Base-by-base conservation (phyloP, 2,329 filamentous ascomycete species). In the Cytospora schulzeri region DNA sequence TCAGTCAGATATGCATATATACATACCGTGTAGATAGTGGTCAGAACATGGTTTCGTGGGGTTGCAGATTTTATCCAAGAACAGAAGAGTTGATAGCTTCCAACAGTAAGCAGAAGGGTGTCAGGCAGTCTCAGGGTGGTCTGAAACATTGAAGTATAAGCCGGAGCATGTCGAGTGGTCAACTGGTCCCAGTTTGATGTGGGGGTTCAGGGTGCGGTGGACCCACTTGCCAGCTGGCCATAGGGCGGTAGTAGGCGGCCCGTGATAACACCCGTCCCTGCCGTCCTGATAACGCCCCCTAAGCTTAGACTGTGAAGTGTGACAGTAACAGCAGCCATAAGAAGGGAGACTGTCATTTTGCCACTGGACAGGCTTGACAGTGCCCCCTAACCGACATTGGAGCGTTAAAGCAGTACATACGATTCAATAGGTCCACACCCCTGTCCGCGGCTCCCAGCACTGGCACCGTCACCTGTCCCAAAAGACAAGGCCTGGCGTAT, bases 261-360 rank as follows among this genome's bases (percentile, higher is more conserved):
- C 19, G 38, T 35, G 58, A 61, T 61, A 55, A 55, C 51, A 33
- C 33, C 33, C 58, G 50, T 52, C 31, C 57, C 31, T 33, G 14
- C 22, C 33, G 33, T 35, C 45, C 29, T 33, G 50, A 60, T 60
- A 53, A 41, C 52, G 50, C 35, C 45, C 31, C 57, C 28, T 26
- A 33, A 53, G 57, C 24, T 52, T 29, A 52, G 28, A 26, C n/a
- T 15, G 4, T 2, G 3, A 41, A 2, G 38, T 41, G n/a, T 7
- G 17, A n/a, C 38, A n/a, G 38, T n/a, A 41, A 41, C 38, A n/a
- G 38, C 5, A 4, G 2, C 15, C 19, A n/a, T 12, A 15, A 12
- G 2, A n/a, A 19, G n/a, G 38, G 3, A 31, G 4, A 31, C 29
- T 31, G 29, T 9, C 29, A 31, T 31, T 31, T n/a, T n/a, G n/a